phyloP scores from a whole-genome alignment of 2,329 filamentous ascomycete species.

The Cladobotryum protrusum region DNA sequence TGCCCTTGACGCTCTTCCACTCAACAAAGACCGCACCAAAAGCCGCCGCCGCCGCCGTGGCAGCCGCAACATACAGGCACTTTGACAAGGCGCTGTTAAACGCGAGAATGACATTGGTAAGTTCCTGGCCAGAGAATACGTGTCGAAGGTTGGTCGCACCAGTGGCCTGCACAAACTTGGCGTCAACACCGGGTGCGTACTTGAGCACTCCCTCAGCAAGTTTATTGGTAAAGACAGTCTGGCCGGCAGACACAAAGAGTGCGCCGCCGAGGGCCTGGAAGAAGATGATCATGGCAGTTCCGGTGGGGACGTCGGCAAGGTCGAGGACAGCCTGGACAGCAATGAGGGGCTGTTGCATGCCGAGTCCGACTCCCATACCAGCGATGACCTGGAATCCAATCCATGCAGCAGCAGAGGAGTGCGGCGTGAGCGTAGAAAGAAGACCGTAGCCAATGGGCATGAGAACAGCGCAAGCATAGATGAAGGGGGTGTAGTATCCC shows the following conservation, averaged over 20 bases:
- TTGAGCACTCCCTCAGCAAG: slow-evolving; percentile 22
- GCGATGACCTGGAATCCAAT: slow-evolving; percentile 30
- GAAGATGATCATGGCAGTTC: slow-evolving; percentile 16
- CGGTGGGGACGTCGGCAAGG: slow-evolving; percentile 1
- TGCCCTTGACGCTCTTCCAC: slow-evolving; percentile 53
- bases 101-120: neutral
- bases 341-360: slow-evolving; percentile 39
- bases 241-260: slow-evolving; percentile 35
- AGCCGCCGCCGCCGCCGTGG: slow-evolving; percentile 38
- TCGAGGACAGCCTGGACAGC: slow-evolving; percentile 27
- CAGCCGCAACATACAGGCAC: slow-evolving; percentile 38
- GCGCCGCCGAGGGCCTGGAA: slow-evolving; percentile 39
- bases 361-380: slow-evolving; percentile 37
- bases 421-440: slow-evolving; percentile 28
- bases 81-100: slow-evolving; percentile 33
- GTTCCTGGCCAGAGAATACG: neutral
- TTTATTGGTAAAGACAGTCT: slow-evolving; percentile 32
- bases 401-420: slow-evolving; percentile 14
- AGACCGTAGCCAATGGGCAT: slow-evolving; percentile 33
- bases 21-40: slow-evolving; percentile 40
- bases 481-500: slow-evolving; percentile 35
- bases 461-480: slow-evolving; percentile 26
- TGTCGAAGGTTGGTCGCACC: slow-evolving; percentile 1
- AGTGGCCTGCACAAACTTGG: neutral
- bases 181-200: slow-evolving; percentile 1